Evolutionary conservation across 2,329 filamentous ascomycete species (phyloP).

Genomic region (Didymella glomerata): DNA sequence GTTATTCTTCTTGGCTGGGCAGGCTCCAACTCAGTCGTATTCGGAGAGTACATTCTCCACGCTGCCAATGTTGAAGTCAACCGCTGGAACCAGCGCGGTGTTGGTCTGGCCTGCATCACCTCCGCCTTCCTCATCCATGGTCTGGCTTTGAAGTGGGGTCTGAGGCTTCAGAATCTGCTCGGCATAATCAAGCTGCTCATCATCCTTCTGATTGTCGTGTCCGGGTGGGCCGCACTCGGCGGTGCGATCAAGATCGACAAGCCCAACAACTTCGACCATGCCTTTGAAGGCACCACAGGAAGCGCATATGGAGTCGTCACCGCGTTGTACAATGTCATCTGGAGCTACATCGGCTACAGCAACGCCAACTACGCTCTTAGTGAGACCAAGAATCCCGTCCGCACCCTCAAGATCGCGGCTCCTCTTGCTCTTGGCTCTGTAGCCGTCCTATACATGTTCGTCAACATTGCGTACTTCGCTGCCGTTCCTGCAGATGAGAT

Average conservation of each 20-base stretch:
- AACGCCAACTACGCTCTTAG: constrained; percentile 73
- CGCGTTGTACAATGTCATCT: constrained; percentile 75
- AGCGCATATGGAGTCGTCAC: constrained; percentile 74
- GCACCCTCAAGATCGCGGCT: constrained; percentile 71
- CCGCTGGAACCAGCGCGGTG: constrained; percentile 72
- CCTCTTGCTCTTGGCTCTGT: constrained; percentile 67
- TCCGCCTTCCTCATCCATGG: constrained; percentile 72
- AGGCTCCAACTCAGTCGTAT: constrained; percentile 72
- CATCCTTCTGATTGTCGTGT: constrained; percentile 70
- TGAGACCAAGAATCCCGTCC: constrained; percentile 71
- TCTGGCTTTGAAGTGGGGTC: constrained; percentile 69
- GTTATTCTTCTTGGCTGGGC: constrained; percentile 70
- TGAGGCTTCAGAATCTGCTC: constrained; percentile 72
- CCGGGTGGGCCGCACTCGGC: constrained; percentile 68
- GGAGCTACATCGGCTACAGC: constrained; percentile 73
- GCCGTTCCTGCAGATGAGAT: constrained; percentile 66
- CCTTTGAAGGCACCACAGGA: constrained; percentile 71
- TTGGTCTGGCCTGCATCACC: constrained; percentile 73
- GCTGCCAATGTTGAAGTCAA: constrained; percentile 69
- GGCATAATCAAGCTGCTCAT: constrained; percentile 72
- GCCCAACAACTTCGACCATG: constrained; percentile 69
- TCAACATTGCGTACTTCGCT: constrained; percentile 73
- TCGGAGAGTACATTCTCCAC: constrained; percentile 74
- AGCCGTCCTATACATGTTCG: constrained; percentile 70
- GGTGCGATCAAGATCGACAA: constrained; percentile 66